Evolutionary conservation across 2,329 filamentous ascomycete genomes (phyloP).

Genomic region (Aciculosporium take): DNA sequence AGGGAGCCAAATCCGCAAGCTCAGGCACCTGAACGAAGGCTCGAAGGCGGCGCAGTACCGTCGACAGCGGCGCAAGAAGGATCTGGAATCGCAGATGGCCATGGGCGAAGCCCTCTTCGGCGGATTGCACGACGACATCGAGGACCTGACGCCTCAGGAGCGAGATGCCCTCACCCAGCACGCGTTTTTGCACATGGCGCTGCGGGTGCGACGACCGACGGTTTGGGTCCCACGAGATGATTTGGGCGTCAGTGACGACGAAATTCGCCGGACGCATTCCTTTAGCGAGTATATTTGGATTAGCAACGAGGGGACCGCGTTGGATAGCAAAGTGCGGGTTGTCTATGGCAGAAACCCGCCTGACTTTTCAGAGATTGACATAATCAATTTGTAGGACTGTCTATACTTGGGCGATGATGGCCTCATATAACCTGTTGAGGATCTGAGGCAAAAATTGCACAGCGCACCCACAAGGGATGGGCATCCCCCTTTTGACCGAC

Average conservation of each 20-base stretch:
- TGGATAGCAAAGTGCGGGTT: conserved; percentile 71
- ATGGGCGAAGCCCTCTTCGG: conserved; percentile 75
- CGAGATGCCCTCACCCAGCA: conserved; percentile 72
- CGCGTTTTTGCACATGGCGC: conserved; percentile 80
- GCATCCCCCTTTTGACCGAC: too few relatives aligned
- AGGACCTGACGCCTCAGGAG: conserved; percentile 83
- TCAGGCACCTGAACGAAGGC: conserved; percentile 21
- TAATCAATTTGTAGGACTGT: conserved; percentile 70
- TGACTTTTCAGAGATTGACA: conserved; percentile 76
- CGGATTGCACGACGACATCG: conserved; percentile 81
- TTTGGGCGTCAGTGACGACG: conserved; percentile 80
- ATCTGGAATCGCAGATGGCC: conserved; percentile 57
- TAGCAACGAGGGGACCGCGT: conserved; percentile 78
- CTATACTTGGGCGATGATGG: too few relatives aligned
- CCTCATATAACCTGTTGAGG: too few relatives aligned
- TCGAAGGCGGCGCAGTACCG: conserved; percentile 33
- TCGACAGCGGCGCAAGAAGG: conserved; percentile 34
- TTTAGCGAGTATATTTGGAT: conserved; percentile 81
- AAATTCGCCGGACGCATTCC: conserved; percentile 62
- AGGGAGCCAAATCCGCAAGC: conserved; percentile 32
- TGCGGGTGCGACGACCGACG: conserved; percentile 70
- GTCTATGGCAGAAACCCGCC: conserved; percentile 76
- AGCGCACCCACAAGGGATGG: too few relatives aligned
- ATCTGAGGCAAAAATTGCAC: too few relatives aligned
- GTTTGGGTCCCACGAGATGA: conserved; percentile 93